Conservation (phyloP, 2,329 filamentous ascomycete species). For the Cadophora sp. region DNA sequence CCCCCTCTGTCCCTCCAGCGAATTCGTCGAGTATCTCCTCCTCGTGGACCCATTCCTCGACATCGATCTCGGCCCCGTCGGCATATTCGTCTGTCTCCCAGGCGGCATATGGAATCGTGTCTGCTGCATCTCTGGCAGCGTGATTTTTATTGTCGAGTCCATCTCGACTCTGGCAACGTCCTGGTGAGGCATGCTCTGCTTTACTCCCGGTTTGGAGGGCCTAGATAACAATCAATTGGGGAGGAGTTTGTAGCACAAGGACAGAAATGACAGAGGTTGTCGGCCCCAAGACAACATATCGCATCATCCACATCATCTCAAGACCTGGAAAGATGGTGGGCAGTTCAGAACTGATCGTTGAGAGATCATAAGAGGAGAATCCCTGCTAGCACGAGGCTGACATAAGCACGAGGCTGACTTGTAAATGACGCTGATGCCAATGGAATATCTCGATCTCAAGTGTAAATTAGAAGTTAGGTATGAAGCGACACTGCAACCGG, state of each 20-base stretch:
- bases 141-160: background rate
- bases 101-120: constrained; percentile 12
- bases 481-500: background rate
- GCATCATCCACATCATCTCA: background rate
- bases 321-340: background rate
- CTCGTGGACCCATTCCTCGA: constrained; percentile 13
- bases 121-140: constrained; percentile 10
- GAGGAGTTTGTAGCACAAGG: background rate
- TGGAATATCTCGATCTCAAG: background rate
- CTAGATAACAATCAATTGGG: background rate
- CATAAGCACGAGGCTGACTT: background rate
- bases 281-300: background rate
- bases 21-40: constrained; percentile 26
- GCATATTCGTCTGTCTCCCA: constrained; percentile 16
- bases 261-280: background rate
- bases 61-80: background rate
- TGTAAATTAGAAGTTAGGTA: too few species aligned
- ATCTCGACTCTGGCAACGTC: background rate
- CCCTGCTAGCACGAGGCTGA: constrained; percentile 6
- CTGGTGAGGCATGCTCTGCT: background rate
- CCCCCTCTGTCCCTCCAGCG: constrained; percentile 34
- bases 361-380: background rate
- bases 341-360: background rate
- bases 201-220: background rate
- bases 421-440: background rate